Base-by-base conservation (phyloP, 225 moss, liverwort and hornwort species). In the Bryoerythrophyllum caledonicum region DNA sequence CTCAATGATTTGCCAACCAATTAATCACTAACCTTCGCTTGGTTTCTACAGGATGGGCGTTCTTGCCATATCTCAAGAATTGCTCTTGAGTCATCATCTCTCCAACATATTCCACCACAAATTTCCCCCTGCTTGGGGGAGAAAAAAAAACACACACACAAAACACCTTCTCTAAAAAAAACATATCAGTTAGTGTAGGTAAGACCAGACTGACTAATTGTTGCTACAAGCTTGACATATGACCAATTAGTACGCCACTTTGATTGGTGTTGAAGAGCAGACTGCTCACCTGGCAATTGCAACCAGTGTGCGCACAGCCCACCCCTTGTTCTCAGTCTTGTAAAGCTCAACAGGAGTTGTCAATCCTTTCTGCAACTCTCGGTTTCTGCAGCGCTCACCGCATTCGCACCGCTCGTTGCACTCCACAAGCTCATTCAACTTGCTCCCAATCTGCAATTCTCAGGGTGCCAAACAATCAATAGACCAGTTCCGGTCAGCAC, bases 81-180 rank as follows among this genome's bases (percentile, higher is more conserved):
- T 94, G 89, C 73, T 84, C 86, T 82, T 92, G 92, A 51, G 94
- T 88, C 81, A 96, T 80, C 76, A 93, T 88, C 60, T 94, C 96
- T 70, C 94, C 96, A 62, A 93, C 96, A 87, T 65, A 65, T 20
- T 74, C 65, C 26, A 74, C 55, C 55, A 74, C 74, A 8, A 96
- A 96, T 59, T 78, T 85, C 1, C 96, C 96, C 84, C 96, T 92
- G 76, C 49, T 74, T 65, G 68, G 28, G 2, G 6, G 16, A 46
- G 13, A 17, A 19, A 49, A 60, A 41, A 21, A 46, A 46, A 46
- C 12, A 46, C 6, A 46, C 4, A 49, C 49, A 49, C 49, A 48
- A 48, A 48, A 37, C 8, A 38, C 1, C 38, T 34, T 34, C 34
- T 34, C 0, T 34, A 34, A 34, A 34, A 34, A 6, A 34, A 3